A percentile compares a stretch with the other conserved stretches of the same genome.
These are phyloP conservation scores for Penicillium occitanis DNA, from an alignment of 2,329 filamentous ascomycete species.

Conservation along the genomic window DNA sequence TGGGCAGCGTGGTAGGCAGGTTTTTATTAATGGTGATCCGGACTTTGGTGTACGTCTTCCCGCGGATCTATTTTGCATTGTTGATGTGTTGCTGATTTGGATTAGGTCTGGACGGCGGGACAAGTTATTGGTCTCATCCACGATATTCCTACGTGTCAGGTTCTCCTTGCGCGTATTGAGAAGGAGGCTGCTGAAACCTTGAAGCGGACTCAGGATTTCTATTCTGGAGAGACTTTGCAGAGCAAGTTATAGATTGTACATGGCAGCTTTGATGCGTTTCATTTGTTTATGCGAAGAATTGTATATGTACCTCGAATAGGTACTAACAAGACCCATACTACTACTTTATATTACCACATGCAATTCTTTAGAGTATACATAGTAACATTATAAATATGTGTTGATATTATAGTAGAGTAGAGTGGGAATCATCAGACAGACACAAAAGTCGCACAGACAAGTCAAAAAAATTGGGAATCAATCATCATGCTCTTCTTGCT, in stretches of 20 bases:
- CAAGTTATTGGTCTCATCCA: conserved; percentile 90
- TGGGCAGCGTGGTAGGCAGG: conserved; percentile 84
- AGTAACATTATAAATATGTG: neutral
- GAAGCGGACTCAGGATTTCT: conserved; percentile 58
- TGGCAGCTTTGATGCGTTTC: neutral
- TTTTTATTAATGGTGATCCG: conserved; percentile 87
- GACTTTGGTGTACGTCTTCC: conserved; percentile 73
- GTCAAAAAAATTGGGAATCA: conserved; percentile 10
- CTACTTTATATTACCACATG: neutral
- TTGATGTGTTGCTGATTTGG: conserved; percentile 10
- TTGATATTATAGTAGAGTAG: conserved; percentile 4
- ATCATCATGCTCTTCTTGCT: conserved; percentile 3
- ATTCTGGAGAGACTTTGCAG: conserved; percentile 43
- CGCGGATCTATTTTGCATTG: conserved; percentile 9
- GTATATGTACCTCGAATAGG: too few species aligned
- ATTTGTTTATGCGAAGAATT: neutral
- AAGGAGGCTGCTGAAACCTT: conserved; percentile 70
- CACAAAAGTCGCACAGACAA: neutral
- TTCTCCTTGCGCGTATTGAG: conserved; percentile 70
- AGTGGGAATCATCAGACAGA: conserved; percentile 5
- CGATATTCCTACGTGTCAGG: conserved; percentile 75
- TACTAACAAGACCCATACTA: too few species aligned
- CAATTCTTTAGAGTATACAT: too few species aligned
- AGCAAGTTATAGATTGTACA: conserved; percentile 47
- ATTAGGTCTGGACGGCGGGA: conserved; percentile 90